These are phyloP conservation scores for Carallia pectinifolia DNA, from an alignment of 345 rosid genomes.

Conservation along the genomic window DNA sequence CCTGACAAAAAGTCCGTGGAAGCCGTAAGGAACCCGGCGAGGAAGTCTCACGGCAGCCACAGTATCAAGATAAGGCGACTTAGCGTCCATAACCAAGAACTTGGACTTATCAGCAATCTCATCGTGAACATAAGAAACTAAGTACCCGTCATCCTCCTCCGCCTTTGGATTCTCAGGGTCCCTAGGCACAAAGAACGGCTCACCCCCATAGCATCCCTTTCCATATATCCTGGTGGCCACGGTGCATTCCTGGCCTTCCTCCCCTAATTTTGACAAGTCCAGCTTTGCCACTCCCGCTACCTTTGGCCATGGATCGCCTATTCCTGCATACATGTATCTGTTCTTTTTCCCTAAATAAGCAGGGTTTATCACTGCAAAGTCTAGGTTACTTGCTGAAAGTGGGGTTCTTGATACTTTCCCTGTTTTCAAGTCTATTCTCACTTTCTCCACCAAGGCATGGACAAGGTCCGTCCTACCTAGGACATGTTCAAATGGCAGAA, in stretches of 20 bases:
- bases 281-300: slow-evolving; percentile 50
- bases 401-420: slow-evolving; percentile 46
- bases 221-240: slow-evolving; percentile 43
- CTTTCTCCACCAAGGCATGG: slow-evolving; percentile 49
- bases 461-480: slow-evolving; percentile 50
- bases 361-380: slow-evolving; percentile 47
- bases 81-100: slow-evolving; percentile 59
- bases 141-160: slow-evolving; percentile 53
- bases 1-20: slow-evolving; percentile 51
- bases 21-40: slow-evolving; percentile 48
- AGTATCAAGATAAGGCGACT: slow-evolving; percentile 43
- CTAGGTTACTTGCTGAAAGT: slow-evolving; percentile 49
- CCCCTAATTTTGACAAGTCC: slow-evolving; percentile 33
- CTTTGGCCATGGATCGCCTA: slow-evolving; percentile 52
- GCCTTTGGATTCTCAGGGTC: slow-evolving; percentile 36
- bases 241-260: slow-evolving; percentile 36
- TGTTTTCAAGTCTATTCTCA: slow-evolving; percentile 41
- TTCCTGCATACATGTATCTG: slow-evolving; percentile 46
- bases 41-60: slow-evolving; percentile 57
- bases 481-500: slow-evolving; percentile 49
- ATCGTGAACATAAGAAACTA: slow-evolving; percentile 48
- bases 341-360: slow-evolving; percentile 34
- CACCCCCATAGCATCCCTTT: slow-evolving; percentile 47
- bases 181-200: slow-evolving; percentile 55
- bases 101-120: slow-evolving; percentile 47